These are phyloP conservation scores for Senecio squalidus DNA, from an alignment of 140 eudicot genomes.

Conservation along the genomic window DNA sequence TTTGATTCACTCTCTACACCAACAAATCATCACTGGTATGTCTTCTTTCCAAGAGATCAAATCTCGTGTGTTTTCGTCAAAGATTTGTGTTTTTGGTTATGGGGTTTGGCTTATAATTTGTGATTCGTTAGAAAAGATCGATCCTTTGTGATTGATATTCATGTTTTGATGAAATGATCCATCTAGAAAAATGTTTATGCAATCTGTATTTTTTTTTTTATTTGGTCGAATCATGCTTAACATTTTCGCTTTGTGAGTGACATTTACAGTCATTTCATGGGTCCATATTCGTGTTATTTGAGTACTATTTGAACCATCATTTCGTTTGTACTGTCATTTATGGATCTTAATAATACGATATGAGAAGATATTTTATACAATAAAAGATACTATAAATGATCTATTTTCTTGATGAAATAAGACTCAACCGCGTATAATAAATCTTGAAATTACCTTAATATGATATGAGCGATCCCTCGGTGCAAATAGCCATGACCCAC, in stretches of 20 bases:
- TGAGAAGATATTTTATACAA: neutral
- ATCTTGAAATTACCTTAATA: too few species aligned
- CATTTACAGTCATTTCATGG: conserved; percentile 8
- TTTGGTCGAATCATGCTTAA: conserved; percentile 1
- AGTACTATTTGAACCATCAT: neutral
- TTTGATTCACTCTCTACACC: neutral
- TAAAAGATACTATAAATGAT: neutral
- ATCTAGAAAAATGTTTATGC: conserved; percentile 19
- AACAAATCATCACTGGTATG: conserved; percentile 26
- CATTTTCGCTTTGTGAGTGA: neutral
- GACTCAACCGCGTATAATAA: neutral
- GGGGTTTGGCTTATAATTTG: conserved; percentile 2
- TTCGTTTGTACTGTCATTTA: neutral
- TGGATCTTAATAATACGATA: neutral
- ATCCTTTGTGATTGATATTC: neutral
- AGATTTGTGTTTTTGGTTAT: conserved; percentile 2
- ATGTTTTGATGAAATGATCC: conserved; percentile 8
- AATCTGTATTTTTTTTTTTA: conserved; percentile 14
- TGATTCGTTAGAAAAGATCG: conserved; percentile 3
- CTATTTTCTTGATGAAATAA: neutral
- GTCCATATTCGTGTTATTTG: neutral
- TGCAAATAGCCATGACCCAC: neutral
- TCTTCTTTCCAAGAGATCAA: conserved; percentile 13
- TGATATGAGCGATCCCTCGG: neutral
- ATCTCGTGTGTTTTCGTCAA: conserved; percentile 5